These are phyloP conservation scores for Parsonsia alboflavescens DNA, from an alignment of 257 asterid genomes.

Conservation along the genomic window DNA sequence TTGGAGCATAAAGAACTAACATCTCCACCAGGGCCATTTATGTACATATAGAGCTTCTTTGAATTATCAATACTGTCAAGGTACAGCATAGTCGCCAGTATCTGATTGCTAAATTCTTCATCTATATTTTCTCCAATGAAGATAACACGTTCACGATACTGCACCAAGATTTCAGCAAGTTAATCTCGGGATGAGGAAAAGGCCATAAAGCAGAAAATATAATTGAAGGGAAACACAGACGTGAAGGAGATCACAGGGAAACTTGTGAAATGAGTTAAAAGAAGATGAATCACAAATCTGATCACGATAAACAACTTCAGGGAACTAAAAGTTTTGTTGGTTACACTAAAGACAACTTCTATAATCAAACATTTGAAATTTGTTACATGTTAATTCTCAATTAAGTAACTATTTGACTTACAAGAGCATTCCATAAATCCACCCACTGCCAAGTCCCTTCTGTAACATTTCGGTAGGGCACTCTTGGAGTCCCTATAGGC, in stretches of 20 bases:
- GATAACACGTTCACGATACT: slow-evolving; percentile 92
- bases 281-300: slow-evolving; percentile 1
- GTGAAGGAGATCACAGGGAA: neutral
- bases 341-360: neutral
- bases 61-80: slow-evolving; percentile 80
- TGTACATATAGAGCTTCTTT: slow-evolving; percentile 59
- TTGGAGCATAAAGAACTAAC: slow-evolving; percentile 41
- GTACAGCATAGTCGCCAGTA: slow-evolving; percentile 90
- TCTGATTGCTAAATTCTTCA: slow-evolving; percentile 83
- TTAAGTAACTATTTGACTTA: slow-evolving; percentile 33
- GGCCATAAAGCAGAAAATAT: neutral
- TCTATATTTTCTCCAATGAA: slow-evolving; percentile 75
- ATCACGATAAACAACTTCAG: neutral
- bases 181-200: neutral
- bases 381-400: neutral
- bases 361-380: neutral
- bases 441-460: slow-evolving; percentile 93
- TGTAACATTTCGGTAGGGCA: slow-evolving; percentile 64
- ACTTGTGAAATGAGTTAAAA: neutral
- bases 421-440: slow-evolving; percentile 96
- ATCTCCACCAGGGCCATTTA: slow-evolving; percentile 95
- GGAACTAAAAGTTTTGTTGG: neutral
- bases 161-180: slow-evolving; percentile 30
- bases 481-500: slow-evolving; percentile 92
- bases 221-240: neutral